phyloP scores from a whole-genome alignment of 768 basidiomycete genomes.

The Mycena kentingensis region DNA sequence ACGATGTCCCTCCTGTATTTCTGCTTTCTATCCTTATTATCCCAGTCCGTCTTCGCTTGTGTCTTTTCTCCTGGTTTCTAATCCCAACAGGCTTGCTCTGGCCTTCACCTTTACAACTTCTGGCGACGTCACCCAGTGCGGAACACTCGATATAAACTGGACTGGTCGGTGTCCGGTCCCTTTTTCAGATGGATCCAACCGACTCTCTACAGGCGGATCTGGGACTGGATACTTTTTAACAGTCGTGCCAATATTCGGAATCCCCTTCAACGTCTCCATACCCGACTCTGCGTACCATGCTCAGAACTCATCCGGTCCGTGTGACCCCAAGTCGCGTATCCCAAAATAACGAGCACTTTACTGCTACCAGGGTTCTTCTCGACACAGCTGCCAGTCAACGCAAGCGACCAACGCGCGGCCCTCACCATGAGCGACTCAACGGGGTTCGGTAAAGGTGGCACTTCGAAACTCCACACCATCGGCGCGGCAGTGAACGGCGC shows the following conservation, averaged over 20 bases:
- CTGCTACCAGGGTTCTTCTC: conserved; percentile 47
- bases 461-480: conserved; percentile 50
- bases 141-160: conserved; percentile 57
- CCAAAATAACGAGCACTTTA: background rate
- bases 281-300: conserved; percentile 55
- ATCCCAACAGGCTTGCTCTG: conserved; percentile 49
- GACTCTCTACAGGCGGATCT: conserved; percentile 12
- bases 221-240: conserved; percentile 22
- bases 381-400: conserved; percentile 44
- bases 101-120: conserved; percentile 29
- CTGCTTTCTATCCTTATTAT: conserved; percentile 22
- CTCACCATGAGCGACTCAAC: conserved; percentile 72
- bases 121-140: background rate
- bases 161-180: conserved; percentile 44
- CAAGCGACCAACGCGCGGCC: conserved; percentile 45
- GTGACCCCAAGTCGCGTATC: background rate
- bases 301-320: conserved; percentile 32
- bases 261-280: conserved; percentile 55
- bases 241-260: conserved; percentile 57
- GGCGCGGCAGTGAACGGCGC: conserved; percentile 48
- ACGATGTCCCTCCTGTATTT: too few species aligned
- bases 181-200: too few species aligned
- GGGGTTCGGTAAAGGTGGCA: conserved; percentile 70
- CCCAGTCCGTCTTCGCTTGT: conserved; percentile 14
- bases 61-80: conserved; percentile 19